Evolutionary conservation across 371 early-diverging fungal genomes (phyloP), one percentile per base, ranked within the genome.

Genomic region (Mortierella polycephala): DNA sequence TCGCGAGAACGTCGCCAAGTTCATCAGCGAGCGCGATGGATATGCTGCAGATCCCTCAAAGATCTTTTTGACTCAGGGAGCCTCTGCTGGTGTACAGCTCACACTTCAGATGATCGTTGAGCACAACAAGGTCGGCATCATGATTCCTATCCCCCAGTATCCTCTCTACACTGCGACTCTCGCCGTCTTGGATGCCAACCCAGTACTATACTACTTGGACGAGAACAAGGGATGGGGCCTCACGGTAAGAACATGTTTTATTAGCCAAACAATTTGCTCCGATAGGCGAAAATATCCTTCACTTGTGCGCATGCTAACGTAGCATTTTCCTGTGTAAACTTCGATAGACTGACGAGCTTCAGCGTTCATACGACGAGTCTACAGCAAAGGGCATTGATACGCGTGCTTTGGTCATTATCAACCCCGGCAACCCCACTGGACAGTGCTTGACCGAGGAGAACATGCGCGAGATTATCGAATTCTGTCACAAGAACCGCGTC

Each of bases 81-180:
- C 93, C 16, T 94, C 92, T 6, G 90, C 93, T 44, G 99, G 95
- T 55, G 96, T 99, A 11, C 97, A 98, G 82, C 85, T 87, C 6
- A 87, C 95, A 40, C 83, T 99, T 42, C 94, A 96, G 70, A 77
- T 95, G 62, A 77, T 98, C 46, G 93, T 96, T 5, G 79, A 93
- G 53, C 82, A 93, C 75, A 64, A 82, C 41, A 87, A 92, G 44
- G 94, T 96, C 18, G 98, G 98, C 41, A 88, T 98, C 74, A 93
- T 98, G 96, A 97, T 98, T 67, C 99, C 99, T 18, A 96, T 98
- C 60, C 99, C 99, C 18, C 99, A 99, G 80, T 99, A 99, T 72
- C 99, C 99, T 18, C 90, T 99, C 39, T 99, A 99, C 84, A 94
- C 96, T n/a, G 99, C 98, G n/a, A 91, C 95, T 0, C 86, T 98